A percentile compares a stretch with the other conserved stretches of the same genome.
These are phyloP conservation scores for Strigomonas culicis DNA, from an alignment of 208 protist species.

Conservation along the genomic window DNA sequence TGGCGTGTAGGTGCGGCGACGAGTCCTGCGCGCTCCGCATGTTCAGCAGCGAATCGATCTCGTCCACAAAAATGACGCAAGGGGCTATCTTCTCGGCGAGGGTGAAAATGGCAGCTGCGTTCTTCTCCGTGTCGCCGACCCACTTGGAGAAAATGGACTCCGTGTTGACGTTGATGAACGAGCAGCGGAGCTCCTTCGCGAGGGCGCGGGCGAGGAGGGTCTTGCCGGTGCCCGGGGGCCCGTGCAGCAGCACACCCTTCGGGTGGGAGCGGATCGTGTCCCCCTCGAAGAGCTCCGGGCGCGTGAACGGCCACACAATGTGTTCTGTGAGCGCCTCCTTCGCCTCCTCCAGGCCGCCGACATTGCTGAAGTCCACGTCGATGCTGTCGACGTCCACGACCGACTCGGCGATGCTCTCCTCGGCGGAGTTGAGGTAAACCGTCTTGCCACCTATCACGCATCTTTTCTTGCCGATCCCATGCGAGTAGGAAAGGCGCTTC, in stretches of 20 bases:
- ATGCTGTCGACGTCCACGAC: constrained; percentile 73
- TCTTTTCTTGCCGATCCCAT: constrained; percentile 37
- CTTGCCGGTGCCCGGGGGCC: constrained; percentile 99
- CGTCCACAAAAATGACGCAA: constrained; percentile 92
- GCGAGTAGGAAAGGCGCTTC: constrained; percentile 37
- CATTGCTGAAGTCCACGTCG: constrained; percentile 47
- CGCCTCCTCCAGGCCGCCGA: constrained; percentile 75
- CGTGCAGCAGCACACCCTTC: constrained; percentile 99
- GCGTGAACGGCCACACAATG: constrained; percentile 85
- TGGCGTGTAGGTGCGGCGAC: constrained; percentile 70
- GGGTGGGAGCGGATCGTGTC: constrained; percentile 91
- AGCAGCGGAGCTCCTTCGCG: constrained; percentile 98
- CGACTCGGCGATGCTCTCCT: constrained; percentile 57
- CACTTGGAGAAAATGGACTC: constrained; percentile 88
- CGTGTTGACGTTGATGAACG: constrained; percentile 98
- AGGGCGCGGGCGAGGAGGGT: constrained; percentile 98
- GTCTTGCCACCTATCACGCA: constrained; percentile 32
- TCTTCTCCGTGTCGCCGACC: constrained; percentile 97
- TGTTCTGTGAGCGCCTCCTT: constrained; percentile 75
- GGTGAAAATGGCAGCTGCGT: constrained; percentile 89
- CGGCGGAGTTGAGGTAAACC: constrained; percentile 50
- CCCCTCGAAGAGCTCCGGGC: constrained; percentile 64
- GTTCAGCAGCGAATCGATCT: constrained; percentile 90
- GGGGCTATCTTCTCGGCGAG: constrained; percentile 77
- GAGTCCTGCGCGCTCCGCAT: constrained; percentile 63